Base-by-base conservation (phyloP, 352 stramenopile species). In the Thalassiosira hispida region DNA sequence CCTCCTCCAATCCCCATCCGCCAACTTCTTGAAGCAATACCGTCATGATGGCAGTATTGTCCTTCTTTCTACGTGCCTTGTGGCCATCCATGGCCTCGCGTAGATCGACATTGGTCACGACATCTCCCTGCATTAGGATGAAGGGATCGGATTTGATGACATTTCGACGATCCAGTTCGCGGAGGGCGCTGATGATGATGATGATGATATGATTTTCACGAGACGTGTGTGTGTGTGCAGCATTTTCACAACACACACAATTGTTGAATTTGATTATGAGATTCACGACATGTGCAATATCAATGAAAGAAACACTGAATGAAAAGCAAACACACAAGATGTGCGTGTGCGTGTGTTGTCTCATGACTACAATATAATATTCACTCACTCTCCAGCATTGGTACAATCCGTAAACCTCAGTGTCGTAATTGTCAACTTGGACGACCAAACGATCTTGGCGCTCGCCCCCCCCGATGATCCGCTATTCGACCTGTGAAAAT, bases 71-170 rank as follows among this genome's bases (percentile, higher is more conserved):
- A 8, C 88, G 57, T n/a, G 57, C 29, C 22, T 83, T 72, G 64
- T 95, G 91, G 14, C 68, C 74, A 4, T 76, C 18, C 51, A 95
- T 80, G 5, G 82, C 89, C 5, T 52, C 46, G 9, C 44, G 11
- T 1, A 93, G 87, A 73, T 98, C 92, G 31, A 99, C 95, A 85
- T 99, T 99, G 47, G 96, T 96, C 18, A 99, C 93, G 1, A 98
- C 96, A 88, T 99, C 97, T 9, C 96, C 97, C 38, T 90, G 96
- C 80, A 99, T 96, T 29, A 99, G 87, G 6, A 99, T 90, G 82
- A 99, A 99, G 27, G 97, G 97, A 86, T 99, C 97, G 64, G 93
- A 98, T 69, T 97, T 94, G 49, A 99, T 93, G 11, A 98, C 77
- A 66, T 92, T 90, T 62, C 93, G 91, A 16, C 96, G 92, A 83